These are phyloP conservation scores for Rusavskia elegans DNA, from an alignment of 495 filamentous ascomycete species.

Conservation along the genomic window DNA sequence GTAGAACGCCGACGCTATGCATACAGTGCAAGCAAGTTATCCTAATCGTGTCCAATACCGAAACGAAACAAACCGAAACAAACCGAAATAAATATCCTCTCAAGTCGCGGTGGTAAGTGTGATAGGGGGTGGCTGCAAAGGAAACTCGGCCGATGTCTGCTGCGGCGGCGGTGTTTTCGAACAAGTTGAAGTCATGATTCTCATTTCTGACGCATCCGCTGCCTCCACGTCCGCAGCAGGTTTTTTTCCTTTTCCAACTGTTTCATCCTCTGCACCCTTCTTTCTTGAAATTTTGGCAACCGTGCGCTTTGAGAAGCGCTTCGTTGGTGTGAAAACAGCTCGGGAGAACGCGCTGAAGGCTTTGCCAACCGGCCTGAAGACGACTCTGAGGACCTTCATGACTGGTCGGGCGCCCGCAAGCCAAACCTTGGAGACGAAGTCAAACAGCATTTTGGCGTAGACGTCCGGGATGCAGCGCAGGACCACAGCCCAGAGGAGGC, in stretches of 20 bases:
- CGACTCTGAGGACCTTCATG: slow-evolving; percentile 2
- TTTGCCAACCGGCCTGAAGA: slow-evolving; percentile 8
- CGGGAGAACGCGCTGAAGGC: neutral
- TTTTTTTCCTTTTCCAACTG: neutral
- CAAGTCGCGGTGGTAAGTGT: slow-evolving; percentile 9
- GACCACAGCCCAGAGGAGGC: slow-evolving; percentile 56
- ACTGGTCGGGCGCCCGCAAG: slow-evolving; percentile 7
- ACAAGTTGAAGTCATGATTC: neutral
- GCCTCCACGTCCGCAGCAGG: slow-evolving; percentile 4
- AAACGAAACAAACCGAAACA: neutral
- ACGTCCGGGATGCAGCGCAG: slow-evolving; percentile 53
- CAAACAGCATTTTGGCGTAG: slow-evolving; percentile 30
- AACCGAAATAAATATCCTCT: neutral
- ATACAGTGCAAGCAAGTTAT: neutral
- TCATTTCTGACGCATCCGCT: neutral
- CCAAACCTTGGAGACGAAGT: slow-evolving; percentile 7
- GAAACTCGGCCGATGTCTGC: neutral
- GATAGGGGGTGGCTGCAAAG: slow-evolving; percentile 12
- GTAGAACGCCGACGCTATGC: slow-evolving; percentile 13
- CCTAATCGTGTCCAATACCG: neutral
- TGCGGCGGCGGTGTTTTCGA: neutral
- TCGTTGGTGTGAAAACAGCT: slow-evolving; percentile 4
- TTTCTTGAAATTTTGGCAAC: neutral
- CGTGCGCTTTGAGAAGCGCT: slow-evolving; percentile 8
- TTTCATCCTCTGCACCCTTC: neutral